A percentile compares a stretch with the other conserved stretches of the same genome.
These are phyloP conservation scores for Kwoniella newhampshirensis DNA, from an alignment of 768 basidiomycete genomes.

Conservation along the genomic window DNA sequence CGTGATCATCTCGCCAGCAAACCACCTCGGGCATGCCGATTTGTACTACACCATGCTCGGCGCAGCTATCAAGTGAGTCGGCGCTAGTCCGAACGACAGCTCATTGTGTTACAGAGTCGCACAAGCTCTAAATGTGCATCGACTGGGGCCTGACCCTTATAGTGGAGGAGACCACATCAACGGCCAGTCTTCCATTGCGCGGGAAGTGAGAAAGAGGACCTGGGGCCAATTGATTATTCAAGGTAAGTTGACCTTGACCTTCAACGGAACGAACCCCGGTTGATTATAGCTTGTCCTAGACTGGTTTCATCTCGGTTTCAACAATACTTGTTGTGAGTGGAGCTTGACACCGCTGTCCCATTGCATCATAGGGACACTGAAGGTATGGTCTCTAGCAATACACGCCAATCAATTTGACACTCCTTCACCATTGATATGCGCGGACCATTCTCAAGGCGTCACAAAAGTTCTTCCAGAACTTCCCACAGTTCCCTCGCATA, in stretches of 20 bases:
- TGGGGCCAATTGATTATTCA: slow-evolving; percentile 35
- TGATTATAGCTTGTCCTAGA: slow-evolving; percentile 12
- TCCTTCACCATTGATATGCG: too few relatives aligned
- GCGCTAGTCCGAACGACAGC: too few relatives aligned
- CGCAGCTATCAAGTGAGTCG: slow-evolving; percentile 20
- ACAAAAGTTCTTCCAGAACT: too few relatives aligned
- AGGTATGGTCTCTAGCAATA: too few relatives aligned
- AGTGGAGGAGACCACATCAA: neutral
- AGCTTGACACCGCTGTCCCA: neutral
- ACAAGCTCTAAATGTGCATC: slow-evolving; percentile 30
- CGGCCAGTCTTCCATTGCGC: slow-evolving; percentile 11
- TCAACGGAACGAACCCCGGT: neutral
- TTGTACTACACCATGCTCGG: slow-evolving; percentile 33
- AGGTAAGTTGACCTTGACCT: neutral
- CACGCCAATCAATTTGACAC: too few relatives aligned
- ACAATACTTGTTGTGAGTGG: slow-evolving; percentile 18
- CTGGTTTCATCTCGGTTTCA: slow-evolving; percentile 34
- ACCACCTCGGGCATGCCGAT: slow-evolving; percentile 32
- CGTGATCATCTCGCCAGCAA: slow-evolving; percentile 24
- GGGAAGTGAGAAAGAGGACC: slow-evolving; percentile 31
- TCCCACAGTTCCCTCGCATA: too few relatives aligned
- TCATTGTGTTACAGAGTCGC: slow-evolving; percentile 11
- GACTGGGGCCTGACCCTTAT: slow-evolving; percentile 27
- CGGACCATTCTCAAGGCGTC: too few relatives aligned
- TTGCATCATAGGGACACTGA: too few relatives aligned